Base-by-base conservation (phyloP, 441 rosid species). In the Mallotus repandus region DNA sequence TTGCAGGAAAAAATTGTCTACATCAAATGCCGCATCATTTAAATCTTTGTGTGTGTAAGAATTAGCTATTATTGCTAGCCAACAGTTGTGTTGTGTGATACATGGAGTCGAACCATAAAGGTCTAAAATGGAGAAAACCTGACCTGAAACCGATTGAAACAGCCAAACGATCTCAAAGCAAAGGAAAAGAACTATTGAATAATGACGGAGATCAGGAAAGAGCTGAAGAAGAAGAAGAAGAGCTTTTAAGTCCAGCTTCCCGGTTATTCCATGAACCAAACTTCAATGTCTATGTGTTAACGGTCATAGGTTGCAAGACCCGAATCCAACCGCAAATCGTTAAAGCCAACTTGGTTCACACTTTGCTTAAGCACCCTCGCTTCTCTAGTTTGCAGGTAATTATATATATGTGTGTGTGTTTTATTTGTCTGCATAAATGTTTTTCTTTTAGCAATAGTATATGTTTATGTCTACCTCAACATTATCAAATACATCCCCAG, bases 361-460 rank as follows among this genome's bases (percentile, higher is more conserved):
- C 86, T 35, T 45, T 81, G 78, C 84, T 83, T 54, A 78, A 74
- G 35, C 87, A 86, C 45, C 78, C 84, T 78, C 88, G 80, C 25
- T 86, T 86, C 83, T 80, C 79, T 16, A 74, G 81, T 63, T 63
- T 80, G 79, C 85, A 77, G 87, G 87, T 82, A 69, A 5, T 25
- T 43, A 13, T 5, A 5, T 43, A 43, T 5, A 43, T 43, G 1
- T 29, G 9, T 29, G 32, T 38, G 41, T 38, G 41, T 38, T 38
- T 38, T 38, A 4, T 3, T 38, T 38, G 41, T 38, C 7, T 38
- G 41, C 41, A 38, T 6, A 38, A 38, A 38, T 38, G 5, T 38
- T 38, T 38, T 38, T 38, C 41, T 38, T 6, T 38, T 38, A 38
- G 41, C 41, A 38, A 38, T 38, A 38, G 0, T 6, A 38, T 38